Base-by-base conservation (phyloP, 768 basidiomycete genomes). In the Hypholoma sublateritium region DNA sequence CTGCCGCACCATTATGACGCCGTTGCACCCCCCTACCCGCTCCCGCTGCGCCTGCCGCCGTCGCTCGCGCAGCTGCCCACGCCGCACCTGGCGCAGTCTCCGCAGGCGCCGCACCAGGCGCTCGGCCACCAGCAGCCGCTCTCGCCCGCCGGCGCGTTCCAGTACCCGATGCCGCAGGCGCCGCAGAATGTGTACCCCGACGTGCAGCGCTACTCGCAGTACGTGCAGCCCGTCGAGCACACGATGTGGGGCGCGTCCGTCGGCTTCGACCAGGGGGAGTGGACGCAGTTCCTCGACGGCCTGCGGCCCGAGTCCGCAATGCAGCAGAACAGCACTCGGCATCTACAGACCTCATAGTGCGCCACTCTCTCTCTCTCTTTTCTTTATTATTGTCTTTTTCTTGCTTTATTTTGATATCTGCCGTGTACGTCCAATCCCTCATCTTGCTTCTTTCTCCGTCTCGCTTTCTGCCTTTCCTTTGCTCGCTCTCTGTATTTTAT, bases 191-290 rank as follows among this genome's bases (percentile, higher is more conserved):
- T 76, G 19, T 81, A 80, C 64, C 59, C 65, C 13, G 77, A 79
- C 60, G 58, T 69, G 6, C 45, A 69, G 14, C 72, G 80, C 44
- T 82, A 82, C 60, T 54, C 70, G 14, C 71, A 74, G 44, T 80
- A 81, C 60, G 70, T 79, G 34, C 80, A 83, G 54, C 79, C 82
- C 24, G 79, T 82, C 44, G 87, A 86, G 57, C 85, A 88, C 60
- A 76, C 76, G 32, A 86, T 90, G 77, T 92, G 89, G 89, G 88
- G 88, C 42, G 80, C 88, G 14, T 81, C 85, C 36, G 80, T 86
- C 49, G 87, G 87, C 16, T 88, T 92, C 65, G 88, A 83, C 55
- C 86, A 88, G 61, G 83, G 85, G 39, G 90, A 91, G 70, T 91
- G 90, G 87, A 77, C 75, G 3, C 77, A 78, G 53, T 77, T 80